These are phyloP conservation scores for Psophocarpus tetragonolobus DNA, from an alignment of 306 rosid species.

Conservation along the genomic window DNA sequence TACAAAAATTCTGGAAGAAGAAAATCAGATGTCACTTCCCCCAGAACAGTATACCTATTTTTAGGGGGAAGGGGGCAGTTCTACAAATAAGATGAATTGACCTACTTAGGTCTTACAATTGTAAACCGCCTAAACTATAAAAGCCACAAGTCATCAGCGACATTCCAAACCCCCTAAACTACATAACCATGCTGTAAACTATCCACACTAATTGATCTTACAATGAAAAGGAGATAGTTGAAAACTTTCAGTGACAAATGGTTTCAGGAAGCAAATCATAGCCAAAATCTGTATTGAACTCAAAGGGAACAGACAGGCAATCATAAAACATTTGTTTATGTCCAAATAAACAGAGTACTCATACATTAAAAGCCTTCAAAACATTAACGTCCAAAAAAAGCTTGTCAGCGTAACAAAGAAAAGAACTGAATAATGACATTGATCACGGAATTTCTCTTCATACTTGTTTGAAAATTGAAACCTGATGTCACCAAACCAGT, in stretches of 20 bases:
- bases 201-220: not conserved
- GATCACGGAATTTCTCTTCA: not conserved
- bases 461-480: not conserved
- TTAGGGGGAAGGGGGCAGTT: not conserved
- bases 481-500: no score
- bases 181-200: not conserved
- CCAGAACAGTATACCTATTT: not conserved
- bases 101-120: not conserved
- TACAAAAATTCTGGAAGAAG: not conserved
- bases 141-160: not conserved
- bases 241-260: conserved; percentile 8
- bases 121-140: no score
- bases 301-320: conserved; percentile 7
- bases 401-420: not conserved
- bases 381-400: not conserved
- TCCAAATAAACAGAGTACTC: not conserved
- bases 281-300: not conserved
- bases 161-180: not conserved
- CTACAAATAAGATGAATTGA: not conserved
- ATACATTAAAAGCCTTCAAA: not conserved
- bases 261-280: not conserved
- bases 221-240: not conserved
- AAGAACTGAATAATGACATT: not conserved
- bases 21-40: not conserved
- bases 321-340: not conserved